Percentiles rank a stretch among this genome's conserved stretches.
Evolutionary conservation across 1,139 yeast genomes (phyloP).

Genomic region (Geotrichum reessii): DNA sequence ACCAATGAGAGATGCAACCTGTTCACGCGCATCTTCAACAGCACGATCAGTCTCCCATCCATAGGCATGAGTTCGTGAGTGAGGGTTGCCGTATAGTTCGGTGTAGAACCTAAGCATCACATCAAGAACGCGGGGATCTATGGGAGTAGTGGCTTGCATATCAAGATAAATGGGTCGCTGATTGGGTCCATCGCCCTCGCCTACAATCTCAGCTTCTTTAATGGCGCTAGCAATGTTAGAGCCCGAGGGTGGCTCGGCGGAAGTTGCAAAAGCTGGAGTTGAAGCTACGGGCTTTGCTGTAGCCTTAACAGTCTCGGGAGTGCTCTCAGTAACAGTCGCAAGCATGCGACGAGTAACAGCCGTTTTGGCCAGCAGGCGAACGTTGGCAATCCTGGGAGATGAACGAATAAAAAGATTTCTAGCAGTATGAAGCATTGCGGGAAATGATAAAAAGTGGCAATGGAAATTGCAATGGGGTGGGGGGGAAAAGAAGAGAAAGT

Average conservation of each 20-base stretch:
- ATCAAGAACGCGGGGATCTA: slow-evolving; percentile 94
- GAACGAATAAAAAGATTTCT: slow-evolving; percentile 8
- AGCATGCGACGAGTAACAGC: neutral
- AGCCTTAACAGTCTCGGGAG: slow-evolving; percentile 2
- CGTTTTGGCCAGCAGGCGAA: neutral
- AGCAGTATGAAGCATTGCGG: slow-evolving; percentile 11
- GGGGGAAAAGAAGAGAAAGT: neutral
- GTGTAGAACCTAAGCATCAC: slow-evolving; percentile 89
- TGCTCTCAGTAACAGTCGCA: slow-evolving; percentile 6
- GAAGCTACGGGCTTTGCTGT: neutral
- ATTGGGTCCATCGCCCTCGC: slow-evolving; percentile 18
- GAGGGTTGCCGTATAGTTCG: slow-evolving; percentile 95
- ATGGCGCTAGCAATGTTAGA: slow-evolving; percentile 15
- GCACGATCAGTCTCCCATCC: slow-evolving; percentile 98
- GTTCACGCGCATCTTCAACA: slow-evolving; percentile 77
- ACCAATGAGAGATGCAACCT: slow-evolving; percentile 74
- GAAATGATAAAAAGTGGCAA: neutral
- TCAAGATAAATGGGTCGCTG: slow-evolving; percentile 82
- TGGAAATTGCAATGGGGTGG: neutral
- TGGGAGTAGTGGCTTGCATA: slow-evolving; percentile 97
- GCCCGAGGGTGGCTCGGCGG: slow-evolving; percentile 13
- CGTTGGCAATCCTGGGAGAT: slow-evolving; percentile 1
- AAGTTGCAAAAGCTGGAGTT: neutral
- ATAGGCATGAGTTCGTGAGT: slow-evolving; percentile 93
- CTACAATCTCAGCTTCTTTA: slow-evolving; percentile 16